Evolutionary conservation across 2,329 filamentous ascomycete genomes (phyloP), one percentile per base, ranked within the genome.

Genomic region (Aphanocladium album): DNA sequence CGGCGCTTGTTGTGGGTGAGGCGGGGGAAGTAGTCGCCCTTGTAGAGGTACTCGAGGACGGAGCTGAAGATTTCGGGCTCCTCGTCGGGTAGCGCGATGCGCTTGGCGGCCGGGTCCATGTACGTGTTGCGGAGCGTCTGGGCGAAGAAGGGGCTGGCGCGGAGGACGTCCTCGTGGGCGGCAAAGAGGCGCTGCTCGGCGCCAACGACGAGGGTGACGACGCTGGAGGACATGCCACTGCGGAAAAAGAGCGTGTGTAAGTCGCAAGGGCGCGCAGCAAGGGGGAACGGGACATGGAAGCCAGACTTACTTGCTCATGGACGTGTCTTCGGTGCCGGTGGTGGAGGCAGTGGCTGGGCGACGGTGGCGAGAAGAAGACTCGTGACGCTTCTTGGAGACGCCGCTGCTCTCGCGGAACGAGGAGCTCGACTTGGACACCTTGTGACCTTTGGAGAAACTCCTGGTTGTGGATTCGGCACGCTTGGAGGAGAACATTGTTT

Each of bases 21-120:
- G 19, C 89, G 88, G 3, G 93, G 92, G 67, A 88, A 93, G 77
- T 96, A 96, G 75, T 96, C 93, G 65, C 92, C 92, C 76, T 96
- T 96, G 83, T 96, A 96, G 60, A 97, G 85, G 67, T 89, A 96
- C 72, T 97, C 93, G 60, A 97, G 86, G 12, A 97, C 83, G 6
- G 89, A 92, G 8, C 91, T 96, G 74, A 97, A 93, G 69, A 96
- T 88, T 72, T 96, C 91, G 21, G 93, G 91, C 67, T 93, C 88
- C 74, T 96, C 93, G 62, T 93, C 86, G 1, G 91, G 89, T 2
- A 96, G 84, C 56, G 88, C 83, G 71, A 96, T 89, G 59, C 88
- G 87, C 76, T 91, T 92, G 71, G 70, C 68, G 5, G 69, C 60
- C 23, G 68, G 64, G 54, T 75, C 73, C 65, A 71, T 70, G 66